Evolutionary conservation across 1,139 yeast species (phyloP).

Genomic region (Pichia sp.): DNA sequence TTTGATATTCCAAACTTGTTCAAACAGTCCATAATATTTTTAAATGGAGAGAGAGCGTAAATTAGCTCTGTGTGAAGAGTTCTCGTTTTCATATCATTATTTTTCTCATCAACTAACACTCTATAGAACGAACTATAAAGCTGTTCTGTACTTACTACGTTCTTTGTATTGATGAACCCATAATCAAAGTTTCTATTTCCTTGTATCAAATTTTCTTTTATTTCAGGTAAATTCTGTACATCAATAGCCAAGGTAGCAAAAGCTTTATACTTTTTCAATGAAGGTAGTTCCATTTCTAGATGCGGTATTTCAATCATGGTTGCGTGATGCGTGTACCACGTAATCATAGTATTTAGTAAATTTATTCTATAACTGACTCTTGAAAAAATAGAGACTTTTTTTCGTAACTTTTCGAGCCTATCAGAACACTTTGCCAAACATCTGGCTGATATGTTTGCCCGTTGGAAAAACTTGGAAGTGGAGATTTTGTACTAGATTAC

Average conservation of each 20-base stretch:
- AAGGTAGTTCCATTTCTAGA: conserved; percentile 30
- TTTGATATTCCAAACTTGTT: conserved; percentile 26
- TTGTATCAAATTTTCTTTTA: conserved; percentile 32
- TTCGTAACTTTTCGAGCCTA: too few species aligned
- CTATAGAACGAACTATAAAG: conserved; percentile 42
- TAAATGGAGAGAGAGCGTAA: conserved; percentile 44
- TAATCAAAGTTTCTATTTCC: conserved; percentile 34
- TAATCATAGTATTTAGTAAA: too few species aligned
- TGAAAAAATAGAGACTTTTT: too few species aligned
- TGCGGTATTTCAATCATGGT: conserved; percentile 1
- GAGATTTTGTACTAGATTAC: too few species aligned
- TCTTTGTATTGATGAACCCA: conserved; percentile 43
- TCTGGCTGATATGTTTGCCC: too few species aligned
- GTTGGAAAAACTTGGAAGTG: too few species aligned
- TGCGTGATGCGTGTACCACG: too few species aligned
- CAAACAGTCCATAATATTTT: conserved; percentile 30
- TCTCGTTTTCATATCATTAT: conserved; percentile 39
- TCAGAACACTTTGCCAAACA: too few species aligned
- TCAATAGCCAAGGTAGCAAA: conserved; percentile 34
- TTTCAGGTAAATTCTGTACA: conserved; percentile 36
- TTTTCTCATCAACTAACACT: conserved; percentile 37
- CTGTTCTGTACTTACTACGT: conserved; percentile 42
- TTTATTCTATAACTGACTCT: too few species aligned
- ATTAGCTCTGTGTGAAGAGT: conserved; percentile 47
- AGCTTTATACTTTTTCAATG: conserved; percentile 33